Base-by-base conservation (phyloP, 768 basidiomycete species). In the Pleurotus eryngii region DNA sequence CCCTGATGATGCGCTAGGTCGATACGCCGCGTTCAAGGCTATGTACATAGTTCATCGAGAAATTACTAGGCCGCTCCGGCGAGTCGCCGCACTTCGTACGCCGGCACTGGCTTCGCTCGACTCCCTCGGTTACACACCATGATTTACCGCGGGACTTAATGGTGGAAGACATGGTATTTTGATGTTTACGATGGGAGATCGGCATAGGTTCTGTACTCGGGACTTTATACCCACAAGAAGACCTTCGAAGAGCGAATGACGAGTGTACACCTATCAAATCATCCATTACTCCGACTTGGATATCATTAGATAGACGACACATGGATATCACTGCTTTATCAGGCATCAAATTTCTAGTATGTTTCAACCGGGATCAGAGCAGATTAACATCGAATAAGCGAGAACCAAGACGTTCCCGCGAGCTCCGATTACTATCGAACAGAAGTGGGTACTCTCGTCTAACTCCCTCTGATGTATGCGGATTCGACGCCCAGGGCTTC, bases 191-290 rank as follows among this genome's bases (percentile, higher is more conserved):
- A 35, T 35, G 30, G 30, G 30, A 35, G 30, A 35, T 35, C 30
- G 11, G 30, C 11, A 35, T 35, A 35, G 30, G 30, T 45, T 42
- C 24, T 51, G 37, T 54, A 42, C 51, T 42, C 39, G 51, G 38
- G 49, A 50, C 49, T 50, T 35, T 7, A 48, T 39, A 54, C 51
- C 51, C 51, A 54, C 51, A 54, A 54, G 27, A 48, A 48, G 18
- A 18, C 17, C n/a, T 48, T 6, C 11, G 8, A 35, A 35, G 30
- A 20, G 20, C 35, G 4, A 18, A 54, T 54, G 51, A 54, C 22
- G 51, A 54, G 11, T 54, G 26, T 17, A 35, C 49, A 37, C 20
- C 49, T 17, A 15, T 18, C 24, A 12, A 18, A 37, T 18, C 51
- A 54, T 54, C 51, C 9, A 18, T 53, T 54, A 40, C 18, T 54